These are phyloP conservation scores for Jaltomata sinuosa DNA, from an alignment of 257 asterid species.

Conservation along the genomic window DNA sequence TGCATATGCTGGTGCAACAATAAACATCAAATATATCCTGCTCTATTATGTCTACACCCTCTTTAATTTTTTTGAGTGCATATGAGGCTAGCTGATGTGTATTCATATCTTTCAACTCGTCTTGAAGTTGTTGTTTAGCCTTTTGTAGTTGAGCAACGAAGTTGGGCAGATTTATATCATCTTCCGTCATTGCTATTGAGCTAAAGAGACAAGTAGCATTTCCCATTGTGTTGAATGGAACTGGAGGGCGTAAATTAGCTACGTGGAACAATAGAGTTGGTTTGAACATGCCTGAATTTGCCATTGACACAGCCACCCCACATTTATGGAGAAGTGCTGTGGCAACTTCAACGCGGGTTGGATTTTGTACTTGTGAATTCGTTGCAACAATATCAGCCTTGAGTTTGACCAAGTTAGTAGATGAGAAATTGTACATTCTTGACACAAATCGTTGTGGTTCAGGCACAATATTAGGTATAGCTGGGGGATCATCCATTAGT, in stretches of 20 bases:
- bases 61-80: background rate
- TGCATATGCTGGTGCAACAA: background rate
- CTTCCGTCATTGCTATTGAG: background rate
- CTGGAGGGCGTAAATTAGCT: background rate
- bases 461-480: background rate
- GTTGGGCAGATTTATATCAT: background rate
- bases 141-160: background rate
- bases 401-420: background rate
- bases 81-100: background rate
- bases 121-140: background rate
- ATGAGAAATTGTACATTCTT: background rate
- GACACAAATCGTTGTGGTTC: background rate
- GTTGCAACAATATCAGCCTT: background rate
- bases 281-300: background rate
- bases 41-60: background rate
- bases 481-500: background rate
- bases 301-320: background rate
- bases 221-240: background rate
- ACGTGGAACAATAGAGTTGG: background rate
- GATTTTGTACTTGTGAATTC: background rate
- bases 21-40: background rate
- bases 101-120: background rate
- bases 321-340: background rate
- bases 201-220: background rate
- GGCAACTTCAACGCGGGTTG: background rate